Conservation (phyloP, 2,329 filamentous ascomycete species). For the Cladophialophora immunda region DNA sequence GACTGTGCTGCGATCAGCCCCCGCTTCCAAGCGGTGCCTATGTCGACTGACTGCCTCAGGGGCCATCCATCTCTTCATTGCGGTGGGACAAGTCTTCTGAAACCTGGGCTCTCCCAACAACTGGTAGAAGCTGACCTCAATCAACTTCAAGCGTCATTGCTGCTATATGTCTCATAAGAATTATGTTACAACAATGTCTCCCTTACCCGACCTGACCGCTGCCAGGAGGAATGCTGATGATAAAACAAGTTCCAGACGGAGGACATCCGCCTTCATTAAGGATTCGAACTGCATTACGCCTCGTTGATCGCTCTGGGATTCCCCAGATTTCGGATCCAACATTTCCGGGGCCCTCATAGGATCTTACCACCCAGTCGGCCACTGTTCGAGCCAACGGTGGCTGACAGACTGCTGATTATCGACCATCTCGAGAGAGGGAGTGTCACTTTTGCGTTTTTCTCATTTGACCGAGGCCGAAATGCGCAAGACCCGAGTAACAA, state of each 20-base stretch:
- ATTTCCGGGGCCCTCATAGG: neutral
- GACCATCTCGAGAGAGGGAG: neutral
- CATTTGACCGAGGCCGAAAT: constrained; percentile 11
- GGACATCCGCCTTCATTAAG: constrained; percentile 6
- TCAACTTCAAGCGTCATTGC: neutral
- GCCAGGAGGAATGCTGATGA: constrained; percentile 22
- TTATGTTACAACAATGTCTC: constrained; percentile 21
- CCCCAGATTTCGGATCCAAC: constrained; percentile 8
- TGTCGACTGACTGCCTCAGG: neutral
- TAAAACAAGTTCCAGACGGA: constrained; percentile 9
- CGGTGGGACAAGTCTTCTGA: neutral
- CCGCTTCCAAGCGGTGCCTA: neutral
- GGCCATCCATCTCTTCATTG: neutral
- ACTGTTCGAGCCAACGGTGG: neutral
- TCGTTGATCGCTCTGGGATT: neutral
- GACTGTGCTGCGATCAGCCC: neutral
- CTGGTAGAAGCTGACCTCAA: neutral
- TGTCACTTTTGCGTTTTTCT: constrained; percentile 3
- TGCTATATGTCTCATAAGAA: constrained; percentile 6
- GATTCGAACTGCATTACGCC: constrained; percentile 5
- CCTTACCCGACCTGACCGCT: constrained; percentile 28
- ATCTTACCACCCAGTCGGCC: neutral
- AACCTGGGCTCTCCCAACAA: neutral
- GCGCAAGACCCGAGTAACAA: constrained; percentile 9
- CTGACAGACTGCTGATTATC: neutral